Evolutionary conservation across 2,329 filamentous ascomycete genomes (phyloP), one percentile per base, ranked within the genome.

Genomic region (Venturia pyrina): DNA sequence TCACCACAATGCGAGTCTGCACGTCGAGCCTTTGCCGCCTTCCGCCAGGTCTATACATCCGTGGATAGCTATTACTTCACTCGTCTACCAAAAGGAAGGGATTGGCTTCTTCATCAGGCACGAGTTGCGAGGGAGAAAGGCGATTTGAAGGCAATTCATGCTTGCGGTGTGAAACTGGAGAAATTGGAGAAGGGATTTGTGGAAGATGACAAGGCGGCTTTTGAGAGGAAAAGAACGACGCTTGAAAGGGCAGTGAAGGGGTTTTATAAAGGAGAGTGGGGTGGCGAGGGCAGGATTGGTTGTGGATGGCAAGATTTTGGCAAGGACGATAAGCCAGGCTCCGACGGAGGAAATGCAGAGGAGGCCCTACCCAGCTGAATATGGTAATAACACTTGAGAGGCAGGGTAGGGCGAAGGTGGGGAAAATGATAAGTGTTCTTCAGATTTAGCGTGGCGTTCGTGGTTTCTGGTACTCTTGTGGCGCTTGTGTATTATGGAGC

Each of bases 91-190:
- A 44, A 60, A 44, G 63, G 63, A 34, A 60, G 37, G 63, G 53
- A 65, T 5, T 57, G 63, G 48, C 24, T 65, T 24, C 21, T 65
- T 8, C 63, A 65, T 60, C 50, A 21, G 8, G 63, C 63, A 24
- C 24, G 63, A 11, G 40, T 65, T 10, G 48, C 53, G 21, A 48
- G 63, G 40, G 63, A 65, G 53, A 60, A 43, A 10, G 7, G 21
- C 5, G 63, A 65, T 65, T 11, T 59, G 32, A 44, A 57, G 21
- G 46, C 40, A 17, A 43, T 65, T 41, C 32, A 43, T 48, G 46
- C 24, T 34, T 44, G 56, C 17, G 34, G 37, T 15, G 34, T 37
- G 15, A 40, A 44, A 17, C 13, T 65, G 21, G 63, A 57, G 32
- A 46, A 32, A 17, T 24, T 59, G 63, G 53, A 60, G n/a, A n/a